These are phyloP conservation scores for Nematocida homosporus DNA, from an alignment of 371 early-diverging fungal species.

Conservation along the genomic window DNA sequence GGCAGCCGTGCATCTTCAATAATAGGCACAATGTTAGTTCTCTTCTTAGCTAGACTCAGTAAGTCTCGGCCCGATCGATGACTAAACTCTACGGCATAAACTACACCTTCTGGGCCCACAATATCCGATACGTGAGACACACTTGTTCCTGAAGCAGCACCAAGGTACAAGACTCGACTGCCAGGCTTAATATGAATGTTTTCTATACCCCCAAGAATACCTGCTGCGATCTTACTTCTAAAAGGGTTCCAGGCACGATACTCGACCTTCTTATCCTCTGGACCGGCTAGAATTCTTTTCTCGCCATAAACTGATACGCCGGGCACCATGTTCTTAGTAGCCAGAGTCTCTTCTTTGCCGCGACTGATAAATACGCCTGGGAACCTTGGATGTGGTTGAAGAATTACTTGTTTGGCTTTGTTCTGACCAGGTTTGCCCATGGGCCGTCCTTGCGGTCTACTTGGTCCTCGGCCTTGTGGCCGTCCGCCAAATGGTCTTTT, in stretches of 20 bases:
- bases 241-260: slow-evolving; percentile 99
- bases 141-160: slow-evolving; percentile 95
- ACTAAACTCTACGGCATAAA: slow-evolving; percentile 99
- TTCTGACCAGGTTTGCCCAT: background rate
- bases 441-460: background rate
- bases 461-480: background rate
- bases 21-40: slow-evolving; percentile 98
- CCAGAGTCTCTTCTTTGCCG: slow-evolving; percentile 95
- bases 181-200: slow-evolving; percentile 91
- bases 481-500: slow-evolving; percentile 4
- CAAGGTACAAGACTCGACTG: slow-evolving; percentile 94
- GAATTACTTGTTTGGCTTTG: slow-evolving; percentile 69
- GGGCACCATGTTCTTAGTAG: slow-evolving; percentile 94
- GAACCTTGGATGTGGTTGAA: slow-evolving; percentile 93
- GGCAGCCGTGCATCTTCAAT: slow-evolving; percentile 99
- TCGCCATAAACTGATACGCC: slow-evolving; percentile 97
- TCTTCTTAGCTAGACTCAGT: slow-evolving; percentile 99
- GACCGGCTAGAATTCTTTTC: slow-evolving; percentile 87
- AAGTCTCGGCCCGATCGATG: slow-evolving; percentile 98
- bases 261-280: slow-evolving; percentile 89
- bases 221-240: slow-evolving; percentile 98
- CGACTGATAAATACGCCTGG: slow-evolving; percentile 90
- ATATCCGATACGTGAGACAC: slow-evolving; percentile 98
- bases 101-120: slow-evolving; percentile 81
- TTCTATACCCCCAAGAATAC: slow-evolving; percentile 95